phyloP scores from a whole-genome alignment of 2,329 filamentous ascomycete species.

The Colletotrichum lini region DNA sequence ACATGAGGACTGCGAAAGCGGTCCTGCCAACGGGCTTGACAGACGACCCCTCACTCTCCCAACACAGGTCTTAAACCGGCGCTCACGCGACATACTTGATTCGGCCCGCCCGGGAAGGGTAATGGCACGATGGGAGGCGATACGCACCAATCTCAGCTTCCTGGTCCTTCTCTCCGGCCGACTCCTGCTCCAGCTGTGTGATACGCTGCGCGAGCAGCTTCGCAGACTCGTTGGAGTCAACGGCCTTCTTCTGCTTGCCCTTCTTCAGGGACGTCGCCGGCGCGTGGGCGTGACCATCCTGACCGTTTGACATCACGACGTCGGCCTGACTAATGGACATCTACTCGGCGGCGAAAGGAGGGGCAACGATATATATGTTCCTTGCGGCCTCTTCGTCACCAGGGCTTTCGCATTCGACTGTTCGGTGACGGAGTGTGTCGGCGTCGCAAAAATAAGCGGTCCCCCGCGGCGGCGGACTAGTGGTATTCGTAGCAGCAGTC shows the following conservation, averaged over 20 bases:
- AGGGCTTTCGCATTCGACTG: constrained; percentile 39
- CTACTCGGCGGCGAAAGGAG: constrained; percentile 29
- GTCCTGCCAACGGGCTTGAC: neutral
- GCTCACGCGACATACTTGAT: constrained; percentile 39
- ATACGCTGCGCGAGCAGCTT: constrained; percentile 95
- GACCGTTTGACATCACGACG: constrained; percentile 58
- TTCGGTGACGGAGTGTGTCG: constrained; percentile 36
- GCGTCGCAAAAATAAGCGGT: constrained; percentile 39
- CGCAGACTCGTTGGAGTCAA: constrained; percentile 90
- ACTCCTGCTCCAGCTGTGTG: constrained; percentile 94
- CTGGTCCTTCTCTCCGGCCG: constrained; percentile 93
- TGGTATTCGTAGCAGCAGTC: constrained; percentile 17
- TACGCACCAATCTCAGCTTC: constrained; percentile 90
- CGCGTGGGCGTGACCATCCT: constrained; percentile 56
- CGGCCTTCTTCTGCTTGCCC: constrained; percentile 85
- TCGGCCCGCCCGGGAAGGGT: constrained; percentile 29
- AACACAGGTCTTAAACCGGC: constrained; percentile 20
- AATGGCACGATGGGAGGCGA: constrained; percentile 33
- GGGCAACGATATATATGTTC: constrained; percentile 24
- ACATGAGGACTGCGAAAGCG: neutral
- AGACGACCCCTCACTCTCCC: neutral
- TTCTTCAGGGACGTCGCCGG: constrained; percentile 75
- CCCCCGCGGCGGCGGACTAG: constrained; percentile 13
- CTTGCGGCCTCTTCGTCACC: constrained; percentile 31
- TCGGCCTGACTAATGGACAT: constrained; percentile 60